Evolutionary conservation across 352 stramenopile species (phyloP).

Genomic region (Aphanomyces euteiches): DNA sequence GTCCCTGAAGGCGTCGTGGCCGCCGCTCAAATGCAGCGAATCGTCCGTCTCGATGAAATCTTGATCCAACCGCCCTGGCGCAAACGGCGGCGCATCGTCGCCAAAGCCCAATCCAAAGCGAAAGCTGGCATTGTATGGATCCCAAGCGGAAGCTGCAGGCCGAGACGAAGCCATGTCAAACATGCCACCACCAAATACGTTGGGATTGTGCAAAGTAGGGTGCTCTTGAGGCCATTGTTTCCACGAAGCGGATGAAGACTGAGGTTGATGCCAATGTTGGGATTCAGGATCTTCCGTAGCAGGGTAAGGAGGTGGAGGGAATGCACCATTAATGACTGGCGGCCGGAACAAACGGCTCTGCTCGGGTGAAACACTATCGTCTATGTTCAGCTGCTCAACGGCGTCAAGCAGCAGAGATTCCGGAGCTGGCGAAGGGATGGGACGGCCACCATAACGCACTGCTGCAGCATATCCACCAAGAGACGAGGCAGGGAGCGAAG

Average conservation of each 20-base stretch:
- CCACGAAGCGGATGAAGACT: neutral
- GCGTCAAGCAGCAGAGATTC: neutral
- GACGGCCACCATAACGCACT: slow-evolving; percentile 62
- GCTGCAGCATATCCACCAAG: slow-evolving; percentile 74
- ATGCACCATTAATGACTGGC: neutral
- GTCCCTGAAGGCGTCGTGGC: neutral
- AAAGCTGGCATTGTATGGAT: neutral
- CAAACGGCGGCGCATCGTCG: neutral
- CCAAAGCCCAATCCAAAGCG: slow-evolving; percentile 8
- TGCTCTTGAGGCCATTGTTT: slow-evolving; percentile 21
- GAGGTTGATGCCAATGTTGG: slow-evolving; percentile 5
- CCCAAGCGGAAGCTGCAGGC: neutral
- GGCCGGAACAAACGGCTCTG: slow-evolving; percentile 17
- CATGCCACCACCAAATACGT: slow-evolving; percentile 26
- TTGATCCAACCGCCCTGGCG: neutral
- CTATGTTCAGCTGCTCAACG: slow-evolving; percentile 31
- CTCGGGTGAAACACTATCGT: neutral
- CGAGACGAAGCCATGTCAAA: slow-evolving; percentile 5
- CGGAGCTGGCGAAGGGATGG: slow-evolving; percentile 26
- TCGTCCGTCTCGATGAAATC: neutral
- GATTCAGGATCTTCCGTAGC: neutral
- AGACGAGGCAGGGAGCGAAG: slow-evolving; percentile 35
- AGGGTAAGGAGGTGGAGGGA: neutral
- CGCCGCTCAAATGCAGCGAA: slow-evolving; percentile 2
- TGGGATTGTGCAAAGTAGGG: neutral